Conservation (phyloP, 352 stramenopile genomes). For the Thraustotheca clavata region DNA sequence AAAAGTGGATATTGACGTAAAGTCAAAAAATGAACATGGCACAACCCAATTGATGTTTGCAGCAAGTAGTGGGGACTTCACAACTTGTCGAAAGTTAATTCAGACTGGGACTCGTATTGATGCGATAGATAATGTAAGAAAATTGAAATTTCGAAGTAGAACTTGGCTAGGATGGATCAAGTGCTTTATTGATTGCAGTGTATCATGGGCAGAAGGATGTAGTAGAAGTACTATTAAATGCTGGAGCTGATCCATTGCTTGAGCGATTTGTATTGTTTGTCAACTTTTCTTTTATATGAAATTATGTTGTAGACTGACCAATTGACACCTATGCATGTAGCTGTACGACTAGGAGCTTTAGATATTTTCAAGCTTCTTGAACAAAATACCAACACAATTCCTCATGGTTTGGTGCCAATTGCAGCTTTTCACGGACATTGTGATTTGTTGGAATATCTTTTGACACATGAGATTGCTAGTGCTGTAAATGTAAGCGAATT, state of each 20-base stretch:
- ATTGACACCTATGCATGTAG: not conserved
- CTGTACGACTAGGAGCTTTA: not conserved
- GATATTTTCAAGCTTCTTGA: not conserved
- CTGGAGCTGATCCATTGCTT: not conserved
- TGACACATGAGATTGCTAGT: not conserved
- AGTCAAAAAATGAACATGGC: not conserved
- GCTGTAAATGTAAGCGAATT: not conserved
- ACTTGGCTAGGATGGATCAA: constrained; percentile 13
- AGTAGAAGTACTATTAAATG: not conserved
- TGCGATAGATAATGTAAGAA: not conserved
- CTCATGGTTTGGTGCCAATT: not conserved
- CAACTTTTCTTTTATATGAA: not conserved
- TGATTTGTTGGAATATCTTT: not conserved
- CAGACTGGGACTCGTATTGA: not conserved
- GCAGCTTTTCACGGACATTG: not conserved
- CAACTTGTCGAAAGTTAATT: not conserved
- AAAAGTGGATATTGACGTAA: too few relatives aligned
- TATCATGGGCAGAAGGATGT: constrained; percentile 1
- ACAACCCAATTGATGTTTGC: constrained; percentile 17
- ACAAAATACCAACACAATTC: too few relatives aligned
- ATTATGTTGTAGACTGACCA: constrained; percentile 3
- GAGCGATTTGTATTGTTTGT: not conserved
- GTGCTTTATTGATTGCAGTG: not conserved
- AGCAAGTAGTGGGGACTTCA: not conserved
- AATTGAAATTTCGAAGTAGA: not conserved